Evolutionary conservation across 2,329 filamentous ascomycete species (phyloP).

Genomic region (Teratosphaeriaceae sp.): DNA sequence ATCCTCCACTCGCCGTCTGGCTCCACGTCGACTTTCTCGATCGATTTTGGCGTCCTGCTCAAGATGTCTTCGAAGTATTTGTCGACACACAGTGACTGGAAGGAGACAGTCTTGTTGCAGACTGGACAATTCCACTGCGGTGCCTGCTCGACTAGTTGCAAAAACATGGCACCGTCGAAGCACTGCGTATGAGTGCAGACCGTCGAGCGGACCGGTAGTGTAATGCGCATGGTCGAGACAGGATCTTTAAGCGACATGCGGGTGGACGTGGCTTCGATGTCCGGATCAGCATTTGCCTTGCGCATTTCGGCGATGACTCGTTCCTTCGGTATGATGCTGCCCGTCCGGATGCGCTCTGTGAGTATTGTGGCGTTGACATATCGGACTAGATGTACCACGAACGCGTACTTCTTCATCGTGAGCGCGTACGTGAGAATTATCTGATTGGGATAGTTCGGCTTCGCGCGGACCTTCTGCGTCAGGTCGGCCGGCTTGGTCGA

Average conservation of each 20-base stretch:
- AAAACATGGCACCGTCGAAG: slow-evolving; percentile 87
- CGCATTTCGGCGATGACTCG: slow-evolving; percentile 74
- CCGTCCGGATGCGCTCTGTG: slow-evolving; percentile 57
- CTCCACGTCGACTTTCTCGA: slow-evolving; percentile 85
- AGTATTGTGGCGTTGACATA: slow-evolving; percentile 65
- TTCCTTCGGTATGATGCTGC: slow-evolving; percentile 69
- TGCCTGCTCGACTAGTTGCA: slow-evolving; percentile 91
- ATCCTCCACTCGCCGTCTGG: slow-evolving; percentile 73
- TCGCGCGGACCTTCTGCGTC: slow-evolving; percentile 66
- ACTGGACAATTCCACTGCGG: slow-evolving; percentile 96
- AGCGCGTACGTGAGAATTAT: slow-evolving; percentile 87
- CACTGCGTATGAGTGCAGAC: slow-evolving; percentile 87
- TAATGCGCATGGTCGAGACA: slow-evolving; percentile 75
- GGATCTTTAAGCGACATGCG: slow-evolving; percentile 91
- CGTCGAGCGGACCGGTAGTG: slow-evolving; percentile 69
- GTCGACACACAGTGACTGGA: slow-evolving; percentile 77
- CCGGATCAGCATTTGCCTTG: slow-evolving; percentile 69
- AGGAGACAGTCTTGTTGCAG: slow-evolving; percentile 77
- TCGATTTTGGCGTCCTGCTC: slow-evolving; percentile 58
- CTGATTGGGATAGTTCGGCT: slow-evolving; percentile 64
- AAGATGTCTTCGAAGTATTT: slow-evolving; percentile 89
- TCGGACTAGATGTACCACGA: slow-evolving; percentile 70
- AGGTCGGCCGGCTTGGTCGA: slow-evolving; percentile 92
- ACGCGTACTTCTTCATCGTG: slow-evolving; percentile 62
- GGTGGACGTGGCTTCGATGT: slow-evolving; percentile 82